Evolutionary conservation across 768 basidiomycete genomes (phyloP), one percentile per base, ranked within the genome.

Genomic region (Serendipita sp.): DNA sequence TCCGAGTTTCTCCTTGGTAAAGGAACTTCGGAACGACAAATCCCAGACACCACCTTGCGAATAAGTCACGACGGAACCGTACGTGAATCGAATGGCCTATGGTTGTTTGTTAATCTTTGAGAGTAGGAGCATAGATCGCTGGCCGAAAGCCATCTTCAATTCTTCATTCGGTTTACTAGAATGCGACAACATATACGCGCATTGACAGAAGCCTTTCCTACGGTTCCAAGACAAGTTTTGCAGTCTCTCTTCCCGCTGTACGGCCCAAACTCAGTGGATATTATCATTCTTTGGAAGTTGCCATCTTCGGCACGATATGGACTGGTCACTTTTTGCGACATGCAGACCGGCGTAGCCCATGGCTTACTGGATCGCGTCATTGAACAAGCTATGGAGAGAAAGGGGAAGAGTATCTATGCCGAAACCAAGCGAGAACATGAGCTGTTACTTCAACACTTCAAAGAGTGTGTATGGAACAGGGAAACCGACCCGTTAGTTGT

Each of bases 401-500:
- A 89, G 73, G 79, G 79, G 28, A 88, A 85, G 66, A 90, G 83
- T 67, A 91, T 96, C 81, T 97, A 91, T 71, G 91, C 90, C 23
- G 91, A 97, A 76, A 95, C 92, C 3, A 82, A 81, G 67, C 78
- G 86, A 56, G 85, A 92, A 73, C 83, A 83, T 70, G 72, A 73
- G 68, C 83, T 84, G 62, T 75, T 94, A 36, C 70, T 94, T 63
- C 77, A 83, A 60, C 82, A 84, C 7, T 79, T 96, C 46, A 77
- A 82, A 41, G 73, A 77, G 3, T 85, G 85, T 66, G 83, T 86
- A 71, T 86, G 92, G 83, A 91, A 91, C 67, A 70, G 73, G 13
- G 89, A 93, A 73, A 86, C 83, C 78, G 82, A 92, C 70, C 91
- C 92, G 4, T 65, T 88, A 2, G 77, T 80, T 4, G 75, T 88